Conservation (phyloP, 2,329 filamentous ascomycete genomes). For the Pseudogymnoascus sp. region DNA sequence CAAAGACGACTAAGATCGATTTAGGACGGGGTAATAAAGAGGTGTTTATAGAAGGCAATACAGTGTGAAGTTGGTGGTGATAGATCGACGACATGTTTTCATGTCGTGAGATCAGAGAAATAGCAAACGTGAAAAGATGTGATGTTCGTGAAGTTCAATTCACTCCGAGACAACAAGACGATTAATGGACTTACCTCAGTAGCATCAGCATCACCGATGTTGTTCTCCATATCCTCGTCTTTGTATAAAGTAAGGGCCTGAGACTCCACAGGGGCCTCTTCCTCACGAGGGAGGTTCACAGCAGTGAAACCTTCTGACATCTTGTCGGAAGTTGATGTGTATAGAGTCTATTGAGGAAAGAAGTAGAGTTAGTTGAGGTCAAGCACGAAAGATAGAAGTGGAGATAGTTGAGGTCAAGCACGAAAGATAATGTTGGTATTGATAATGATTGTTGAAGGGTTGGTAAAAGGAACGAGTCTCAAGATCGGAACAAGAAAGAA, state of each 20-base stretch:
- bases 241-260: not conserved
- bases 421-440: not conserved
- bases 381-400: not conserved
- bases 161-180: not conserved
- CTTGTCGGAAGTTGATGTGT: not conserved
- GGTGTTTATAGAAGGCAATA: not conserved
- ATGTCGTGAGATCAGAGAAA: not conserved
- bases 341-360: not conserved
- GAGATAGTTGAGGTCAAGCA: not conserved
- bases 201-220: not conserved
- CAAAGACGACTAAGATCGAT: not conserved
- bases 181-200: not conserved
- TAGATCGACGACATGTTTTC: not conserved
- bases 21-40: not conserved
- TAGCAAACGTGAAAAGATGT: not conserved
- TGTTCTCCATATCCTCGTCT: not conserved
- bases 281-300: not conserved
- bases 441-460: not conserved
- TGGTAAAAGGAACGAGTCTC: not conserved
- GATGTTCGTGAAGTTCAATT: not conserved
- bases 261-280: not conserved
- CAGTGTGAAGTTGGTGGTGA: not conserved
- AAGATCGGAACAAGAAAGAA: not conserved
- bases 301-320: not conserved
- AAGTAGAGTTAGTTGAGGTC: not conserved